phyloP scores from a whole-genome alignment of 441 rosid species.

The Populus tomentosa region DNA sequence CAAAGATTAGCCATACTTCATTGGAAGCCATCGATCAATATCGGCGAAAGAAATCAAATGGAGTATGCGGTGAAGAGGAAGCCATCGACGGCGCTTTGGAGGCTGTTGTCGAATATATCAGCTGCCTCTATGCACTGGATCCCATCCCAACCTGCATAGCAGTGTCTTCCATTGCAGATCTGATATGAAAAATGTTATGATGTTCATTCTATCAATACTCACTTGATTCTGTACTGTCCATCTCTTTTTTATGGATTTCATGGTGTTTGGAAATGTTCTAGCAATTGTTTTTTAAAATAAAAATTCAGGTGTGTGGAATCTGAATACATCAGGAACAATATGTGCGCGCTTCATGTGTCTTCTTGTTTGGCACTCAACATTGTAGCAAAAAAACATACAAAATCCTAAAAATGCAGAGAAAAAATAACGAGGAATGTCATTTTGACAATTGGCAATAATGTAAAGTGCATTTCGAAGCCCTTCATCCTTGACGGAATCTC shows the following conservation, averaged over 20 bases:
- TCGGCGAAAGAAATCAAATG: conserved; percentile 53
- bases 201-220: too few species aligned
- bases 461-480: conserved; percentile 68
- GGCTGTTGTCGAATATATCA: conserved; percentile 49
- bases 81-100: conserved; percentile 51
- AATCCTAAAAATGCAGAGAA: conserved; percentile 42
- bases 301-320: too few species aligned
- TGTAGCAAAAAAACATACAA: conserved; percentile 27
- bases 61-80: conserved; percentile 48
- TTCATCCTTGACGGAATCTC: conserved; percentile 30
- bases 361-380: conserved; percentile 43
- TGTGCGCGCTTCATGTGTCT: background rate
- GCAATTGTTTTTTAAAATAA: too few species aligned
- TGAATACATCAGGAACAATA: too few species aligned
- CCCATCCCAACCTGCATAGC: conserved; percentile 65
- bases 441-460: conserved; percentile 79
- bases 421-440: conserved; percentile 66
- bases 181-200: background rate
- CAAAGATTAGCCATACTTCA: too few species aligned
- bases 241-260: too few species aligned
- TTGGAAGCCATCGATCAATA: too few species aligned
- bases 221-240: too few species aligned
- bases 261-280: accelerated
- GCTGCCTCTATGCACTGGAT: conserved; percentile 80
- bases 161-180: conserved; percentile 44